These are phyloP conservation scores for Ascochyta koolunga DNA, from an alignment of 2,329 filamentous ascomycete species.

Conservation along the genomic window DNA sequence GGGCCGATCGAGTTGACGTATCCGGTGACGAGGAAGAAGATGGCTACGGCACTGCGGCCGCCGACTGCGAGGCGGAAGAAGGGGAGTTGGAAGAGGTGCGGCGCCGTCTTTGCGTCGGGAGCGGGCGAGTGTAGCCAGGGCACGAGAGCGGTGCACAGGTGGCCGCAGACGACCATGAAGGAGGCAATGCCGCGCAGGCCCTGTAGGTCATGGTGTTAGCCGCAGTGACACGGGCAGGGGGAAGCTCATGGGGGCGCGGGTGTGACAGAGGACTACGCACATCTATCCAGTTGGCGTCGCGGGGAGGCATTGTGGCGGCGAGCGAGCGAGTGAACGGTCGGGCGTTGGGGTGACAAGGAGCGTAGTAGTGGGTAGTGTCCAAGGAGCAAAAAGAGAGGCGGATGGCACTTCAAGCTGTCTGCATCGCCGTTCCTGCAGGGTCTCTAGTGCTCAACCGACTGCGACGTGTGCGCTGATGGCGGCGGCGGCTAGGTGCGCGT, in stretches of 20 bases:
- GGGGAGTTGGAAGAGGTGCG: slow-evolving; percentile 62
- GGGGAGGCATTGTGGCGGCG: slow-evolving; percentile 38
- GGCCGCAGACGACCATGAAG: slow-evolving; percentile 51
- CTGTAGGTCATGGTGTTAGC: slow-evolving; percentile 37
- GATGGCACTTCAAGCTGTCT: slow-evolving; percentile 10
- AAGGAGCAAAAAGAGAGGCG: slow-evolving; percentile 13
- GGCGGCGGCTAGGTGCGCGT: background rate
- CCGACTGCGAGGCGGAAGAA: slow-evolving; percentile 65
- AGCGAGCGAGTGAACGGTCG: background rate
- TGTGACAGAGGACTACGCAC: slow-evolving; percentile 30
- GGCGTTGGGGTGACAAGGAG: slow-evolving; percentile 3
- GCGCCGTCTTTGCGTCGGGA: slow-evolving; percentile 51
- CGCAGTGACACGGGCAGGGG: slow-evolving; percentile 17
- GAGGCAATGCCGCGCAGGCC: slow-evolving; percentile 52
- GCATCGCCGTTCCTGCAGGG: slow-evolving; percentile 15
- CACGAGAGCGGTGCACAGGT: slow-evolving; percentile 51
- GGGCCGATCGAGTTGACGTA: slow-evolving; percentile 69
- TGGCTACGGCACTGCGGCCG: slow-evolving; percentile 49
- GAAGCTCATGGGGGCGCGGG: background rate
- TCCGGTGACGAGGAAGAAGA: slow-evolving; percentile 63
- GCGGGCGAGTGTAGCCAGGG: slow-evolving; percentile 49
- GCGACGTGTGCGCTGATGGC: background rate
- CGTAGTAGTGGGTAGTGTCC: slow-evolving; percentile 17
- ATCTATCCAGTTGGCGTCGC: slow-evolving; percentile 50
- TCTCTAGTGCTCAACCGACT: slow-evolving; percentile 4